These are phyloP conservation scores for Cyanodermella asteris DNA, from an alignment of 2,329 filamentous ascomycete species.

Conservation along the genomic window DNA sequence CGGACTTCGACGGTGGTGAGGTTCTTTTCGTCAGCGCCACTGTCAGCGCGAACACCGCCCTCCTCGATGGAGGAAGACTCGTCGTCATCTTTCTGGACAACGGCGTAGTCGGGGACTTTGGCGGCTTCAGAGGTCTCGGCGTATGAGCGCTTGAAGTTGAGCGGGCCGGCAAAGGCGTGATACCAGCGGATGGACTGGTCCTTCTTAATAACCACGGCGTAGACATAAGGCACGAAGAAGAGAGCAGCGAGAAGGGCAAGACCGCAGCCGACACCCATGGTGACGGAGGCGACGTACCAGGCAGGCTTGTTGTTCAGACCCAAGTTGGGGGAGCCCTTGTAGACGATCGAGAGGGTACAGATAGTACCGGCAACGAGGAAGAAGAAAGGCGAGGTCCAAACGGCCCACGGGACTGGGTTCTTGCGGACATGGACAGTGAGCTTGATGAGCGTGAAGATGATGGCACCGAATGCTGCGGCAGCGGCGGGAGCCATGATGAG, in stretches of 20 bases:
- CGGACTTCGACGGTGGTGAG: slow-evolving; percentile 25
- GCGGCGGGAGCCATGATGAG: slow-evolving; percentile 49
- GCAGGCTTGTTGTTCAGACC: slow-evolving; percentile 42
- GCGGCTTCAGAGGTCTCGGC: slow-evolving; percentile 31
- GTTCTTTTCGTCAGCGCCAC: slow-evolving; percentile 15
- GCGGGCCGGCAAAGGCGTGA: slow-evolving; percentile 38
- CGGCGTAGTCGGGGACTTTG: slow-evolving; percentile 52
- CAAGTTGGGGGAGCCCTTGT: slow-evolving; percentile 55
- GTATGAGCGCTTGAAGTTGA: slow-evolving; percentile 37
- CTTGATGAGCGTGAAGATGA: slow-evolving; percentile 56
- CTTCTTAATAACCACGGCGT: slow-evolving; percentile 45
- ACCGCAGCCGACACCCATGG: slow-evolving; percentile 39
- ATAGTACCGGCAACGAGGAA: slow-evolving; percentile 56
- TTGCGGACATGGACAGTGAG: slow-evolving; percentile 46
- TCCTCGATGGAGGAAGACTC: slow-evolving; percentile 17
- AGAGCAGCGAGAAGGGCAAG: slow-evolving; percentile 36
- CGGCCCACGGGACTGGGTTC: slow-evolving; percentile 50
- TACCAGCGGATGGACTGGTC: slow-evolving; percentile 44
- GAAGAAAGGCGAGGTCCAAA: slow-evolving; percentile 52
- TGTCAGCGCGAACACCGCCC: slow-evolving; percentile 10
- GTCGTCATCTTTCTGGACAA: slow-evolving; percentile 44
- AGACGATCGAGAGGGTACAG: slow-evolving; percentile 57
- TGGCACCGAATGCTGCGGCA: slow-evolving; percentile 40
- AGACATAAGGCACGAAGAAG: slow-evolving; percentile 53
- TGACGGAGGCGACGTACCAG: slow-evolving; percentile 46